A percentile compares a stretch with the other conserved stretches of the same genome.
phyloP scores from a whole-genome alignment of 768 basidiomycete species.

The Scleroderma bovista region DNA sequence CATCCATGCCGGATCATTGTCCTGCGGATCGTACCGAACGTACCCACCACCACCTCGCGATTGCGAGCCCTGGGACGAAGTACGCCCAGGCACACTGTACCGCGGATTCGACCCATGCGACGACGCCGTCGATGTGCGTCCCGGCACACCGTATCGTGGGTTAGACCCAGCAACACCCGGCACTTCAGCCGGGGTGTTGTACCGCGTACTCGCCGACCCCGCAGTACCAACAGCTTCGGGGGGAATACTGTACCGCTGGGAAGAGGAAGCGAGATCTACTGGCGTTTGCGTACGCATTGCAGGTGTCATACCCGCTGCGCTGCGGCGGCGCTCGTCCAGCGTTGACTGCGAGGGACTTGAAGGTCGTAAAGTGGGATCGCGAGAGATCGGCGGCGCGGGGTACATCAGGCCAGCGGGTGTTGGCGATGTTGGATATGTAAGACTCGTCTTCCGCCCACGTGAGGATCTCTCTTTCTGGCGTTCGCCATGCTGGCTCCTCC shows the following conservation, averaged over 20 bases:
- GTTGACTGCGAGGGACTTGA: slow-evolving; percentile 13
- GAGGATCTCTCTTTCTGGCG: background rate
- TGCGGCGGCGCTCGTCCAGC: slow-evolving; percentile 20
- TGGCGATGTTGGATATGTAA: slow-evolving; percentile 22
- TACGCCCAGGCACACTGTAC: slow-evolving; percentile 6
- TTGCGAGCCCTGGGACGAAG: slow-evolving; percentile 14
- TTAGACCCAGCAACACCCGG: background rate
- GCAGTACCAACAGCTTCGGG: slow-evolving; percentile 7
- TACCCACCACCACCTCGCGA: slow-evolving; percentile 12
- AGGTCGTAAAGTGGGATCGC: slow-evolving; percentile 7
- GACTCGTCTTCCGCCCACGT: slow-evolving; percentile 3
- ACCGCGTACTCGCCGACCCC: slow-evolving; percentile 1
- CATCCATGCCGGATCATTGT: slow-evolving; percentile 23
- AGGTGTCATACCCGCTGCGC: slow-evolving; percentile 24
- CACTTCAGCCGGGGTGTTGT: background rate
- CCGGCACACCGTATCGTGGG: slow-evolving; percentile 3
- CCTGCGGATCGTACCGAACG: slow-evolving; percentile 14
- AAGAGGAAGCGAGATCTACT: slow-evolving; percentile 1
- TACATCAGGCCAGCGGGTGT: slow-evolving; percentile 22
- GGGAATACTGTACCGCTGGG: slow-evolving; percentile 1
- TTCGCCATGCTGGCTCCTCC: slow-evolving; percentile 4
- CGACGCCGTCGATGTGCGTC: slow-evolving; percentile 13
- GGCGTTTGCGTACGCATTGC: slow-evolving; percentile 9
- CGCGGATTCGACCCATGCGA: background rate
- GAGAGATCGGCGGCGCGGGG: slow-evolving; percentile 24